Evolutionary conservation across 257 asterid species (phyloP).

Genomic region (Jacaranda mimosifolia): DNA sequence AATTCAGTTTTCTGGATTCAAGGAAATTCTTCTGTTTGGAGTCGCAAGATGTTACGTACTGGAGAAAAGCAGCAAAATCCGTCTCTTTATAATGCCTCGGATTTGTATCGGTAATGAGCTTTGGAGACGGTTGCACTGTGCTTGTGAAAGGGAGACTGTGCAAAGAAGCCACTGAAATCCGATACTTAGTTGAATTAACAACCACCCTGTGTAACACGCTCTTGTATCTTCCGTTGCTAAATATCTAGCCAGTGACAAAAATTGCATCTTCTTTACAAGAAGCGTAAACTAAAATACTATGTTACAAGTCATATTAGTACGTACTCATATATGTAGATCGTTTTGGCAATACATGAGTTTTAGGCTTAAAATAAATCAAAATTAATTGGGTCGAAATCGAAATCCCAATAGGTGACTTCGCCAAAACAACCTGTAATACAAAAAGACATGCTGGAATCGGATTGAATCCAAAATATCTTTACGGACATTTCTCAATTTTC

Average conservation of each 20-base stretch:
- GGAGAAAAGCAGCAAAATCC: conserved; percentile 60
- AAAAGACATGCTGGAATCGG: too few relatives aligned
- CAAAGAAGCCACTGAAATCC: conserved; percentile 83
- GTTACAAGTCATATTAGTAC: too few relatives aligned
- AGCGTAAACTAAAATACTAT: too few relatives aligned
- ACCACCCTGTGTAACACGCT: conserved; percentile 83
- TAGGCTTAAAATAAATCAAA: too few relatives aligned
- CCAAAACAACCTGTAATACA: too few relatives aligned
- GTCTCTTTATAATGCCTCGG: conserved; percentile 84
- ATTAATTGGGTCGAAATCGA: too few relatives aligned
- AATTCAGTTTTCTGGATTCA: conserved; percentile 63
- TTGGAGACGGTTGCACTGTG: conserved; percentile 62
- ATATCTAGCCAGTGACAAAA: conserved; percentile 55
- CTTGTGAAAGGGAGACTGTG: conserved; percentile 72
- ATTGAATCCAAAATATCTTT: too few relatives aligned
- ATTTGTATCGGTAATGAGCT: conserved; percentile 54
- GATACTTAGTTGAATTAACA: conserved; percentile 55
- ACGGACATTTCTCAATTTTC: too few relatives aligned
- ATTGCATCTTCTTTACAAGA: too few relatives aligned
- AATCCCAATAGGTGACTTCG: too few relatives aligned
- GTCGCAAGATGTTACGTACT: conserved; percentile 60
- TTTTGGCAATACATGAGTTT: too few relatives aligned
- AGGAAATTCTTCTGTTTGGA: conserved; percentile 69
- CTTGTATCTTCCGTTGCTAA: conserved; percentile 88
- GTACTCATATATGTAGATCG: too few relatives aligned